Percentiles rank a stretch among this genome's conserved stretches.
phyloP scores from a whole-genome alignment of 768 basidiomycete genomes.

The Vishniacozyma victoriae region DNA sequence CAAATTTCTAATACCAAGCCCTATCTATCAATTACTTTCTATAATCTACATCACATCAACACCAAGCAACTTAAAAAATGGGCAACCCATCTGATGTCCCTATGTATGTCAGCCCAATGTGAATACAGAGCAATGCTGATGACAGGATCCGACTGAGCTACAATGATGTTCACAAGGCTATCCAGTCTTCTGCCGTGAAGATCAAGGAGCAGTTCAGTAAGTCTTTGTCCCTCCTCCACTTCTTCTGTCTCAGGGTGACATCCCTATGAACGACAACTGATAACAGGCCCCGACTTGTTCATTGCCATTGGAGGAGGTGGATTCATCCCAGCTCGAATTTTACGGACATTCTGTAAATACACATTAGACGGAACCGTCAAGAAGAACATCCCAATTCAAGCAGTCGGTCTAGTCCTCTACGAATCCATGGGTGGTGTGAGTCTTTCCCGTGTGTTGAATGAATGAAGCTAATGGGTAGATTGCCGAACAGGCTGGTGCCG shows the following conservation, averaged over 20 bases:
- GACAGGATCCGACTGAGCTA: slow-evolving; percentile 61
- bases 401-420: slow-evolving; percentile 92
- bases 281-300: slow-evolving; percentile 33
- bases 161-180: slow-evolving; percentile 83
- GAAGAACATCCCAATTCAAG: slow-evolving; percentile 83
- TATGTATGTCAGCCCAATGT: no score
- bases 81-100: no score
- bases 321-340: slow-evolving; percentile 40
- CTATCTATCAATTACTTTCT: no score
- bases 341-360: slow-evolving; percentile 72
- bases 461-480: slow-evolving; percentile 11
- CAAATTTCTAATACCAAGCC: no score
- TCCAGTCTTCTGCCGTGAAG: slow-evolving; percentile 59
- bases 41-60: no score
- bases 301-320: slow-evolving; percentile 55
- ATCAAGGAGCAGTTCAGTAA: slow-evolving; percentile 67
- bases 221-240: slow-evolving; percentile 7
- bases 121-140: background rate
- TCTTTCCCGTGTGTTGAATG: background rate
- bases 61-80: no score
- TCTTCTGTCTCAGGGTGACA: background rate
- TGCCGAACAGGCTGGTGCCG: slow-evolving; percentile 47
- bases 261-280: background rate
- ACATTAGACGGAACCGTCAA: slow-evolving; percentile 51
- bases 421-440: slow-evolving; percentile 75